Base-by-base conservation (phyloP, 2,329 filamentous ascomycete genomes). In the Dactylonectria macrodidyma region DNA sequence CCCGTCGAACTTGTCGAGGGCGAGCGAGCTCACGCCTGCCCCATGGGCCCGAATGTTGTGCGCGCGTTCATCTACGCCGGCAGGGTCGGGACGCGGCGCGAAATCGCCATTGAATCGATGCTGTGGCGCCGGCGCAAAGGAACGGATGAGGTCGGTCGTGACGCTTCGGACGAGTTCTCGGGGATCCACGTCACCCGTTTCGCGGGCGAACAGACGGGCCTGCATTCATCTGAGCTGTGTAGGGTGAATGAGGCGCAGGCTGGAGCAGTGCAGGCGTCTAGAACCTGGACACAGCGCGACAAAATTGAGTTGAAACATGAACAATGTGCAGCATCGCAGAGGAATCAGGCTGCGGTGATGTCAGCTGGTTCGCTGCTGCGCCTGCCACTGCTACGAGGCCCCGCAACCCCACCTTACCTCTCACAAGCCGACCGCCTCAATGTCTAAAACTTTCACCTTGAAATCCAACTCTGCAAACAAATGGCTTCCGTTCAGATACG, bases 1-100 rank as follows among this genome's bases (percentile, higher is more conserved):
- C 3, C 93, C 94, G 70, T 96, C 93, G 76, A 96, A 94, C 57
- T 90, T 89, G 76, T 98, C 95, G 46, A 97, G 87, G 0, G 92
- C 90, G 47, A 98, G 83, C 46, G 92, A 90, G 76, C 92, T 96
- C 44, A 95, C 93, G 14, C 95, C 95, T 4, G 93, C 89, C 61
- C 89, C 87, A 80, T 97, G 95, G 1, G 94, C 93, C 85, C 87
- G 87, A 67, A 86, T 78, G 19, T 81, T 77, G 48, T 79, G 79
- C 16, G 74, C 74, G n/a, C 77, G 72, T 55, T 80, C 78, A 1
- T 79, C 71, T 55, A 75, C 57, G 47, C 64, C 68, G 12, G 70
- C 63, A 26, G 66, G 62, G 33, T 72, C 71, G 38, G 50, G 46
- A 30, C 66, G 69, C 24, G 52, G 56, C 10, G 55, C 65, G 47